A percentile compares a stretch with the other conserved stretches of the same genome.
Conservation (phyloP, 768 basidiomycete species). For the Xerocomellus intermedius region DNA sequence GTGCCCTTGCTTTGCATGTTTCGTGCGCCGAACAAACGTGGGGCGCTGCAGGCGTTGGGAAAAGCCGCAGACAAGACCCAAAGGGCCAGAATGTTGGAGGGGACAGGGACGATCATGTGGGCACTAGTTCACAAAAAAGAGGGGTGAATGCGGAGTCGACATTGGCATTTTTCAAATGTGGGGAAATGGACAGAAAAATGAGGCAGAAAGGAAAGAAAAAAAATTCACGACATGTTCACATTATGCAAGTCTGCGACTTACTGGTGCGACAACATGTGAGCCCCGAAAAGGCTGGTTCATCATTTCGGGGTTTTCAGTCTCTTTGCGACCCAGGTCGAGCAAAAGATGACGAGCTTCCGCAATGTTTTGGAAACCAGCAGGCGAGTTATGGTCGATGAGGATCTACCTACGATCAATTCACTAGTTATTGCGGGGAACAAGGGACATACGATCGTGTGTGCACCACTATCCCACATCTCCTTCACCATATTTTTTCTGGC, state of each 20-base stretch:
- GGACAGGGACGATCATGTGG: constrained; percentile 90
- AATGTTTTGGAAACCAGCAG: constrained; percentile 71
- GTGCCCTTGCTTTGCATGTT: constrained; percentile 80
- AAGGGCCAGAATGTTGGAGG: constrained; percentile 54
- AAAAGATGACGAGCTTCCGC: constrained; percentile 77
- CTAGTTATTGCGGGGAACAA: neutral
- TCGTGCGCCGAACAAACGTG: constrained; percentile 79
- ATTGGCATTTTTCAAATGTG: constrained; percentile 18
- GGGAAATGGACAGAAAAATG: constrained; percentile 7
- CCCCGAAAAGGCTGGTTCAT: constrained; percentile 45
- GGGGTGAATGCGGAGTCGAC: neutral
- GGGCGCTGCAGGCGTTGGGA: constrained; percentile 87
- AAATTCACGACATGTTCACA: neutral
- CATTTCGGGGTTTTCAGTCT: constrained; percentile 47
- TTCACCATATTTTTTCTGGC: constrained; percentile 67
- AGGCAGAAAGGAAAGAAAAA: neutral
- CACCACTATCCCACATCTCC: constrained; percentile 91
- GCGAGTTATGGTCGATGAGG: constrained; percentile 81
- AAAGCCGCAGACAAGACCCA: constrained; percentile 71
- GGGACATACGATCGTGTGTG: constrained; percentile 64
- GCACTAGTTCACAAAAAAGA: constrained; percentile 53
- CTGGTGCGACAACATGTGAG: constrained; percentile 86
- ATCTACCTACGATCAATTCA: constrained; percentile 46
- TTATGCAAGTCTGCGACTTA: constrained; percentile 38
- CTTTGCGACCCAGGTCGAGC: constrained; percentile 59